A percentile compares a stretch with the other conserved stretches of the same genome.
Conservation (phyloP, 805 yeast genomes). For the Candida hispaniensis region DNA sequence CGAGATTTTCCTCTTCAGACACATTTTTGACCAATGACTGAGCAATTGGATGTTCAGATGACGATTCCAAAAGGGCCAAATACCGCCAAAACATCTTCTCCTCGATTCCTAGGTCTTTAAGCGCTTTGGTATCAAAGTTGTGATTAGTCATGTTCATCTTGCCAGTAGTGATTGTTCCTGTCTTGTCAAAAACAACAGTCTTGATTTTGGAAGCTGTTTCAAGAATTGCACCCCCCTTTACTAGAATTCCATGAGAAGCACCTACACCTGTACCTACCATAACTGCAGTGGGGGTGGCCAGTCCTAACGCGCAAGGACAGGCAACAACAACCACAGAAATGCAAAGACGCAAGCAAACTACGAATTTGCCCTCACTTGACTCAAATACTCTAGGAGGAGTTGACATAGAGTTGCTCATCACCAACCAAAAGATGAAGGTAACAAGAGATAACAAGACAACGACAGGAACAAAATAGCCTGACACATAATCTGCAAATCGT, state of each 20-base stretch:
- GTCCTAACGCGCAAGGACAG: slow-evolving; percentile 95
- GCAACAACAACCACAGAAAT: slow-evolving; percentile 94
- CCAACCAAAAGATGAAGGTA: slow-evolving; percentile 59
- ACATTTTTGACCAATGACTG: slow-evolving; percentile 46
- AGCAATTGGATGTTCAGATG: slow-evolving; percentile 85
- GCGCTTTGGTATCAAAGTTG: slow-evolving; percentile 1
- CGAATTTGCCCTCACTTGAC: slow-evolving; percentile 44
- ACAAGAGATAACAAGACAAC: slow-evolving; percentile 49
- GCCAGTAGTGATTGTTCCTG: slow-evolving; percentile 91
- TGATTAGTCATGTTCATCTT: slow-evolving; percentile 42
- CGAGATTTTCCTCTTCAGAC: slow-evolving; percentile 16
- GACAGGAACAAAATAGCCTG: slow-evolving; percentile 74
- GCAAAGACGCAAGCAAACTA: slow-evolving; percentile 63
- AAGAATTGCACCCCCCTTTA: slow-evolving; percentile 85
- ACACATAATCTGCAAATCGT: slow-evolving; percentile 72
- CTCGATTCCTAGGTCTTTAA: slow-evolving; percentile 16
- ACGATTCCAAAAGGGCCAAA: slow-evolving; percentile 49
- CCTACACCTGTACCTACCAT: slow-evolving; percentile 99
- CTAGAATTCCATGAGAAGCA: slow-evolving; percentile 76
- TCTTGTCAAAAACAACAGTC: slow-evolving; percentile 78
- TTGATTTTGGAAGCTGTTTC: slow-evolving; percentile 59
- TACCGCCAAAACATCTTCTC: slow-evolving; percentile 40
- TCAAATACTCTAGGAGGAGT: slow-evolving; percentile 42
- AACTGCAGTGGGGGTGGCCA: slow-evolving; percentile 97
- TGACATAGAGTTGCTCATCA: slow-evolving; percentile 30